Conservation (phyloP, 441 rosid species). For the Corymbia calophylla region DNA sequence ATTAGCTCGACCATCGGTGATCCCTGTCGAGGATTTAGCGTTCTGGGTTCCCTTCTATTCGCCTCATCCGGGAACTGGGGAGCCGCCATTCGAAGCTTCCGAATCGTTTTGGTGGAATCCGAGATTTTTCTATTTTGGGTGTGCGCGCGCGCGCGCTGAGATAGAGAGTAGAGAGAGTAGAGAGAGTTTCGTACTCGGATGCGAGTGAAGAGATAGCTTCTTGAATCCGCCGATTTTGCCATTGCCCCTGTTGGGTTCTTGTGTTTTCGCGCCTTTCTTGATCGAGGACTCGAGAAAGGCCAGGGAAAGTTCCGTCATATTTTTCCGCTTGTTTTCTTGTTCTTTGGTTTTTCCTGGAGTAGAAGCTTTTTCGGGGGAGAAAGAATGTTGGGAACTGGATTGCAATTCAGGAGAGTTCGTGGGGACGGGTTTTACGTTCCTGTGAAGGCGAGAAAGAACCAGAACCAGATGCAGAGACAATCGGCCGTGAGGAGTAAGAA, state of each 20-base stretch:
- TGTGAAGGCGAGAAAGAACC: conserved; percentile 30
- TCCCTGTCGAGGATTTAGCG: neutral
- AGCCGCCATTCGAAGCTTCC: neutral
- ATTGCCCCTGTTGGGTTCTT: neutral
- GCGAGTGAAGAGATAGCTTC: neutral
- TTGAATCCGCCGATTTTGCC: neutral
- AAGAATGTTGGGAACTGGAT: conserved; percentile 24
- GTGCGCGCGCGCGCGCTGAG: neutral
- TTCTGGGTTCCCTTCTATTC: neutral
- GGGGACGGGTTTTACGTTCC: conserved; percentile 25
- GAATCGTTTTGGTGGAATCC: neutral
- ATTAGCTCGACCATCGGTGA: neutral
- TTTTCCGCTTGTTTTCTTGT: neutral
- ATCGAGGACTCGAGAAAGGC: neutral
- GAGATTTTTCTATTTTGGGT: neutral
- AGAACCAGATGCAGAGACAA: conserved; percentile 13
- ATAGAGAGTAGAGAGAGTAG: neutral
- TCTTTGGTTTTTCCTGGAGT: neutral
- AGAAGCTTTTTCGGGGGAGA: neutral
- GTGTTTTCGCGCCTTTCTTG: neutral
- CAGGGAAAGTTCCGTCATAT: neutral
- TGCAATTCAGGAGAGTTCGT: conserved; percentile 12
- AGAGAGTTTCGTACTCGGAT: too few relatives aligned
- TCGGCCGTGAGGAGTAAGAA: conserved; percentile 1
- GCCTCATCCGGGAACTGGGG: neutral